Percentiles rank a stretch among this genome's conserved stretches.
Conservation (phyloP, 2,329 filamentous ascomycete genomes). For the Juglanconis juglandina region DNA sequence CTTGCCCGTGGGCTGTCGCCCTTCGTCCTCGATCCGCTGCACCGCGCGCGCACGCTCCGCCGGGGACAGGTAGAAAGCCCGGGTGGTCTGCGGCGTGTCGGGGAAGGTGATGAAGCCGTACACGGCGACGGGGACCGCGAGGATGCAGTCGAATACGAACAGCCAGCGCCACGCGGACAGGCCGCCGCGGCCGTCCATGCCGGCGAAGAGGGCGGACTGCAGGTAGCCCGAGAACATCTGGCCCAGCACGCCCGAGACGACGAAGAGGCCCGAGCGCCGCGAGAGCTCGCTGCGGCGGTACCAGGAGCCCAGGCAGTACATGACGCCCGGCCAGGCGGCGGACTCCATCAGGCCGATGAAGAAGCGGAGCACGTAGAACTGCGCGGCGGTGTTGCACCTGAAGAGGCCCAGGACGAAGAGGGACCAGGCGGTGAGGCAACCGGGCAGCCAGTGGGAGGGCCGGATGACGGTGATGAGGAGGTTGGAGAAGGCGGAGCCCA, state of each 20-base stretch:
- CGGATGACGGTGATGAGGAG: conserved; percentile 41
- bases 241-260: conserved; percentile 52
- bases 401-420: conserved; percentile 39
- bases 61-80: conserved; percentile 40
- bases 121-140: conserved; percentile 35
- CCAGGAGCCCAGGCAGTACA: conserved; percentile 55
- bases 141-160: conserved; percentile 36
- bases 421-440: conserved; percentile 35
- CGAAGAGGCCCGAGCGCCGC: conserved; percentile 54
- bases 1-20: conserved; percentile 34
- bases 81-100: conserved; percentile 40
- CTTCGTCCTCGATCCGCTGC: conserved; percentile 63
- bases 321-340: conserved; percentile 52
- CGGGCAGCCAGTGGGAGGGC: conserved; percentile 39
- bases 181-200: conserved; percentile 33
- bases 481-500: conserved; percentile 42
- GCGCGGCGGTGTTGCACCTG: conserved; percentile 33
- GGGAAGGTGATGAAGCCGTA: conserved; percentile 36
- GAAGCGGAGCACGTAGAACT: conserved; percentile 48
- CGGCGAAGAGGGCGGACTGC: conserved; percentile 30
- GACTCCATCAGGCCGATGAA: conserved; percentile 54
- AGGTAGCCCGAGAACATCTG: conserved; percentile 36
- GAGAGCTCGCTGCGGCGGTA: conserved; percentile 57
- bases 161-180: conserved; percentile 36
- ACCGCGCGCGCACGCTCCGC: conserved; percentile 63